Conservation (phyloP, 306 rosid genomes). For the Gleditsia sinensis region DNA sequence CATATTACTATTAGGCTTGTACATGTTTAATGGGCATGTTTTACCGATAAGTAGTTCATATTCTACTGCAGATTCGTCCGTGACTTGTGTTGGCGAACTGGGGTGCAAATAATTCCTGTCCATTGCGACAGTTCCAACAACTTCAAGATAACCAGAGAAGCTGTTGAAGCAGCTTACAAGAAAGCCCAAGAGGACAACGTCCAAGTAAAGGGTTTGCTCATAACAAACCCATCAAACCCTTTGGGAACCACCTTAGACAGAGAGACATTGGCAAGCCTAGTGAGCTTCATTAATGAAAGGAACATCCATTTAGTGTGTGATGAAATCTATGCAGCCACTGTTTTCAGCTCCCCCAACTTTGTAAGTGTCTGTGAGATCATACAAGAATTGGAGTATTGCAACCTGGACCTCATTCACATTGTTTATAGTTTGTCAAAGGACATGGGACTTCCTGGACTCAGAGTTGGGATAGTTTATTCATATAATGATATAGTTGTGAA, state of each 20-base stretch:
- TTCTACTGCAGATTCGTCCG: conserved; percentile 45
- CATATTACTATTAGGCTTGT: too few species aligned
- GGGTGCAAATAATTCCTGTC: not conserved
- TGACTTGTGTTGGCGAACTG: conserved; percentile 18
- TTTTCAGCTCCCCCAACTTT: conserved; percentile 25
- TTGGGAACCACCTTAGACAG: not conserved
- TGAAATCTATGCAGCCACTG: conserved; percentile 68
- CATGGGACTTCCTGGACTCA: conserved; percentile 67
- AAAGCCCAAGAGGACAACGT: not conserved
- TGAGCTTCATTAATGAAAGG: not conserved
- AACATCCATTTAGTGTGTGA: conserved; percentile 35
- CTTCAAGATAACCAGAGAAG: conserved; percentile 1
- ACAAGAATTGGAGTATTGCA: conserved; percentile 42
- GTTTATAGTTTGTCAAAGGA: conserved; percentile 67
- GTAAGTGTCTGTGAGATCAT: conserved; percentile 20
- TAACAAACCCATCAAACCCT: conserved; percentile 13
- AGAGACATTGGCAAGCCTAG: not conserved
- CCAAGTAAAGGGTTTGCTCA: not conserved
- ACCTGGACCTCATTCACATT: conserved; percentile 55
- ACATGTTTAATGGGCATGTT: too few species aligned
- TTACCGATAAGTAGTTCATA: not conserved
- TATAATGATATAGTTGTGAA: not conserved
- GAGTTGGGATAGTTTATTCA: conserved; percentile 25
- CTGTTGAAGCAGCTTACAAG: conserved; percentile 3
- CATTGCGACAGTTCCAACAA: not conserved